A percentile compares a stretch with the other conserved stretches of the same genome.
Evolutionary conservation across 1,284 basidiomycete genomes (phyloP).

Genomic region (Fomes fomentarius): DNA sequence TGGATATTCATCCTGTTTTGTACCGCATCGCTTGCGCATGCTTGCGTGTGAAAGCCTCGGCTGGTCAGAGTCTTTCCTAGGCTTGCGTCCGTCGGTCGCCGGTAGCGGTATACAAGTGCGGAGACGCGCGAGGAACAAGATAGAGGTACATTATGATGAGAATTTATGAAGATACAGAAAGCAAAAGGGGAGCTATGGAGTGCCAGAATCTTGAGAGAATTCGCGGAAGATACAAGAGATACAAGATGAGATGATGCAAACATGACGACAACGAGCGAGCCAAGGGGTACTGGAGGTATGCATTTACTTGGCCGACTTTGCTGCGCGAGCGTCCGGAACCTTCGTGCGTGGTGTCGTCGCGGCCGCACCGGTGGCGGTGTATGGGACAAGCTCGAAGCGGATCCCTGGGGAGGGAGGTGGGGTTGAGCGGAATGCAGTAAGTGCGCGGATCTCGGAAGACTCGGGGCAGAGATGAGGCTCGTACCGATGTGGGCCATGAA

Average conservation of each 20-base stretch:
- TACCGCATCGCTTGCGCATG: not conserved
- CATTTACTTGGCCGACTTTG: not conserved
- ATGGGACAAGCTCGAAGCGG: conserved; percentile 5
- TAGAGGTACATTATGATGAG: too few relatives aligned
- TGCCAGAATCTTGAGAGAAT: too few relatives aligned
- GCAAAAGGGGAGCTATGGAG: too few relatives aligned
- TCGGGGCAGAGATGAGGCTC: conserved; percentile 11
- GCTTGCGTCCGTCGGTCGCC: too few relatives aligned
- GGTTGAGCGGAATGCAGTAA: not conserved
- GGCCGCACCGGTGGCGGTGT: not conserved
- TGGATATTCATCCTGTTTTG: not conserved
- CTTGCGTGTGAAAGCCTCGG: not conserved
- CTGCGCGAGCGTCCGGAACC: not conserved
- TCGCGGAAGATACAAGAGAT: too few relatives aligned
- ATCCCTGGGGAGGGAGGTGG: not conserved
- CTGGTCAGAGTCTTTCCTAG: too few relatives aligned
- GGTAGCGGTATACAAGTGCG: too few relatives aligned
- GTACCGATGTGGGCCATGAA: conserved; percentile 60
- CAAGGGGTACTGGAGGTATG: not conserved
- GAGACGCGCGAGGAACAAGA: too few relatives aligned
- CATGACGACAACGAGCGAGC: not conserved
- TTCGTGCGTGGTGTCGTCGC: not conserved
- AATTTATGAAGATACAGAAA: too few relatives aligned
- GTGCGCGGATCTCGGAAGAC: not conserved
- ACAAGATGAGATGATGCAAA: too few relatives aligned